Evolutionary conservation across 805 yeast species (phyloP), one percentile per base, ranked within the genome.

Genomic region (Sugiyamaella floridensis): DNA sequence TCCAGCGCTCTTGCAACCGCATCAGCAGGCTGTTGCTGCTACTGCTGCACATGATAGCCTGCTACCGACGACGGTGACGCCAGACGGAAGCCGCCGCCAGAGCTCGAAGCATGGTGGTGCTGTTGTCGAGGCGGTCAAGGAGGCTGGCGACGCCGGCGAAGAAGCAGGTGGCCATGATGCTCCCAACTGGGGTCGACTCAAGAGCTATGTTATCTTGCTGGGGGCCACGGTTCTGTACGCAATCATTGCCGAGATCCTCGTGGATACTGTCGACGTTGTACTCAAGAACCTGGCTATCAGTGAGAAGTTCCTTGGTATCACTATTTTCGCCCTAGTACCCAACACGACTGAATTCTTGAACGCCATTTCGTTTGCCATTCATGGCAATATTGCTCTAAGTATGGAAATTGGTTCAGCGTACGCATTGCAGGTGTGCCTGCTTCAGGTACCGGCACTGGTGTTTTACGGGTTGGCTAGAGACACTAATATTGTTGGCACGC

Each of bases 321-420:
- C 98, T 0, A 86, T 93, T 1, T 93, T 93, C 72, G 98, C 99
- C 0, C 73, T 93, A 44, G 97, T 93, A 26, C 99, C 99, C 11
- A 93, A 90, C 64, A 89, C 98, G 6, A 93, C 99, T 0, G 99
- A 93, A 70, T 93, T 93, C 63, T 77, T 93, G 54, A 93, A 93
- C 69, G 99, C 98, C 62, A 90, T 93, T 53, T 89, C 97, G 22
- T 93, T 93, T 73, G 99, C 99, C 0, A 81, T 89, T 60, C 82
- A 92, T 60, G 99, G 99, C 1, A 93, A 93, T 60, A 96, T 93
- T 51, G 96, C 99, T 0, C 73, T 93, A 45, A 87, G 96, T 2
- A 87, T 93, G 96, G 99, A 93, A 66, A 93, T 93, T 68, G 99
- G 99, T 55, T 83, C 95, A 57, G 99, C 99, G 0, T 93, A 93